A percentile compares a stretch with the other conserved stretches of the same genome.
Conservation (phyloP, 2,329 filamentous ascomycete species). For the Claviceps quebecensis region DNA sequence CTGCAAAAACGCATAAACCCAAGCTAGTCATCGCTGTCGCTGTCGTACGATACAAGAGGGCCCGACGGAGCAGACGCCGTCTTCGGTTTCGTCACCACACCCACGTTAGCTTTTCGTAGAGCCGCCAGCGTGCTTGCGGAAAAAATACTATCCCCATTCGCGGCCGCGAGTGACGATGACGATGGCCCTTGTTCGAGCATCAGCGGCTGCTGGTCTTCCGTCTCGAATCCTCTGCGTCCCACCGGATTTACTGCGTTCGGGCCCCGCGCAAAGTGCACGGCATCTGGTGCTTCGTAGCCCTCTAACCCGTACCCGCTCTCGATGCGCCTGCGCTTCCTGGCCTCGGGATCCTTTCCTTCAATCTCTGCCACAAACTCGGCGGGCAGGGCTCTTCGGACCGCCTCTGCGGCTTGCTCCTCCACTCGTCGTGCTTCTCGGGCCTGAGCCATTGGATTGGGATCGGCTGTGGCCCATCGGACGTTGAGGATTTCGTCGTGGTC, state of each 20-base stretch:
- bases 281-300: conserved; percentile 87
- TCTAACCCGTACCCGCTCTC: conserved; percentile 80
- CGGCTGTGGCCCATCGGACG: conserved; percentile 90
- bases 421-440: conserved; percentile 78
- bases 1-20: background rate
- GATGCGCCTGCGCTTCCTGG: conserved; percentile 75
- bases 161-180: conserved; percentile 12
- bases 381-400: conserved; percentile 74
- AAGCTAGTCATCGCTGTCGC: conserved; percentile 58
- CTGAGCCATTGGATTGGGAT: conserved; percentile 90
- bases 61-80: conserved; percentile 40
- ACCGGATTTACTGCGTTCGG: conserved; percentile 49
- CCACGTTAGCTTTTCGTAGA: conserved; percentile 44
- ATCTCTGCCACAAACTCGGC: conserved; percentile 87
- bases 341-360: conserved; percentile 78
- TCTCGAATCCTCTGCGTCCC: conserved; percentile 44
- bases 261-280: conserved; percentile 80
- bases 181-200: conserved; percentile 43
- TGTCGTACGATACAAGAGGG: conserved; percentile 77
- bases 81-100: conserved; percentile 40
- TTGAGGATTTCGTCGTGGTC: conserved; percentile 90
- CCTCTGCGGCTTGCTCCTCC: conserved; percentile 93
- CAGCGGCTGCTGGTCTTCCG: conserved; percentile 46
- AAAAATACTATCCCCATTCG: conserved; percentile 52
- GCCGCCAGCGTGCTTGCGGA: conserved; percentile 72